These are phyloP conservation scores for Dactylellina drechsleri DNA, from an alignment of 2,329 filamentous ascomycete species.

Conservation along the genomic window DNA sequence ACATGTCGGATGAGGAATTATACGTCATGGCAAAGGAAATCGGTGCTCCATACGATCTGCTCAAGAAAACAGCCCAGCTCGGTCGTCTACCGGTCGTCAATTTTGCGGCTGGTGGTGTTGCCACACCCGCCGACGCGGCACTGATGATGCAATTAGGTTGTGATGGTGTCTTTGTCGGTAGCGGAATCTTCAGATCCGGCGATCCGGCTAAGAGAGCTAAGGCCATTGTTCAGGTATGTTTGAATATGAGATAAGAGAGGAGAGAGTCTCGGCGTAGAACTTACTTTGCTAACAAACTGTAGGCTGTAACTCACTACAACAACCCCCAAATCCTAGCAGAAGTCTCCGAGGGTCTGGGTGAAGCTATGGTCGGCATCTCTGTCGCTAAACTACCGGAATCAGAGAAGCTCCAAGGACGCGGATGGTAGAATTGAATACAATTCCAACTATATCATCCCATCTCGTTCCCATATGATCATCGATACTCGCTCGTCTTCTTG, in stretches of 20 bases:
- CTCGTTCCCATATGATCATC: not conserved
- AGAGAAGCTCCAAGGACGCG: conserved; percentile 84
- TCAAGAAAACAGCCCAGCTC: conserved; percentile 86
- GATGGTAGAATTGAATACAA: conserved; percentile 71
- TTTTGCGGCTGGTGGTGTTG: conserved; percentile 98
- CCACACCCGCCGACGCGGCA: conserved; percentile 95
- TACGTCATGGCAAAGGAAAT: conserved; percentile 83
- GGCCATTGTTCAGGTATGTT: conserved; percentile 81
- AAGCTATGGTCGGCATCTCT: conserved; percentile 98
- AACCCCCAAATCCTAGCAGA: conserved; percentile 87
- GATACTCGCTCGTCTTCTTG: not conserved
- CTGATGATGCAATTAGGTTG: conserved; percentile 99
- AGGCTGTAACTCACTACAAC: conserved; percentile 86
- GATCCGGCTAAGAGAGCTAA: conserved; percentile 88
- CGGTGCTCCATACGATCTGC: conserved; percentile 78
- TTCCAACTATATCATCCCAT: not conserved
- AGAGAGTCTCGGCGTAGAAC: not conserved
- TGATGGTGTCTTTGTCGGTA: conserved; percentile 96
- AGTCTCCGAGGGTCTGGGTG: conserved; percentile 87
- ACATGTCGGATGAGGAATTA: conserved; percentile 76
- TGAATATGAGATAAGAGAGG: not conserved
- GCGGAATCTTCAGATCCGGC: conserved; percentile 96
- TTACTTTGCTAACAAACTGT: not conserved
- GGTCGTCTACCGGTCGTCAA: conserved; percentile 94
- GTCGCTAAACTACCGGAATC: conserved; percentile 78